Base-by-base conservation (phyloP, 352 stramenopile species). In the Pythium vanterpoolii region DNA sequence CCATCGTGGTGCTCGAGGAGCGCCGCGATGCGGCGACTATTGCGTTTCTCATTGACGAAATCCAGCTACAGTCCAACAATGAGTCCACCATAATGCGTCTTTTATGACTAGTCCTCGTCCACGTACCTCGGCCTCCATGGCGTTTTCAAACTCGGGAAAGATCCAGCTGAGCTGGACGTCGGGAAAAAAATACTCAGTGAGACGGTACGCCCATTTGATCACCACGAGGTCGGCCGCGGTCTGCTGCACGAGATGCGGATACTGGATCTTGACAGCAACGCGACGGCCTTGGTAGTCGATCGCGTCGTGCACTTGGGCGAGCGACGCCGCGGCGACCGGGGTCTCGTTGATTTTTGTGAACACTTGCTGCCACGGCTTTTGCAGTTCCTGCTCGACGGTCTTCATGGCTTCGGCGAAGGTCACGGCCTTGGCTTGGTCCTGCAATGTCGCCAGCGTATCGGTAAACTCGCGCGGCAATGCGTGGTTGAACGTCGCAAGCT, bases 181-280 rank as follows among this genome's bases (percentile, higher is more conserved):
- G 18, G 89, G 83, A 73, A 98, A 98, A 53, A 70, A 90, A 23
- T 79, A 90, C 56, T 92, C 84, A 0, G 79, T 88, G 31, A 84
- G 48, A 23, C 67, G 48, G 28, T 82, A 79, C 0, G 77, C 75
- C 70, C 67, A 77, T 19, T 77, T 71, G 58, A 95, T 90, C 56
- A 92, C 86, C 23, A 62, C 69, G 23, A 96, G 72, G 42, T 96
- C 88, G 0, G 75, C 75, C 8, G 61, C 58, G 64, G 96, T 92
- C 58, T 95, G 87, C n/a, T 56, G 23, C 21, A 74, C 67, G n/a
- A 99, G 64, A 56, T 91, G 76, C 21, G 73, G 76, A 58, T 98
- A 97, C 66, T 99, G 97, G 16, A 98, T 83, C 75, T 99, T 99
- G 48, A 99, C 87, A 5, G 97, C 97, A 34, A 99, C 71, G 38